Percentiles rank a stretch among this genome's conserved stretches.
Conservation (phyloP, 495 filamentous ascomycete species). For the Usnea hakonensis region DNA sequence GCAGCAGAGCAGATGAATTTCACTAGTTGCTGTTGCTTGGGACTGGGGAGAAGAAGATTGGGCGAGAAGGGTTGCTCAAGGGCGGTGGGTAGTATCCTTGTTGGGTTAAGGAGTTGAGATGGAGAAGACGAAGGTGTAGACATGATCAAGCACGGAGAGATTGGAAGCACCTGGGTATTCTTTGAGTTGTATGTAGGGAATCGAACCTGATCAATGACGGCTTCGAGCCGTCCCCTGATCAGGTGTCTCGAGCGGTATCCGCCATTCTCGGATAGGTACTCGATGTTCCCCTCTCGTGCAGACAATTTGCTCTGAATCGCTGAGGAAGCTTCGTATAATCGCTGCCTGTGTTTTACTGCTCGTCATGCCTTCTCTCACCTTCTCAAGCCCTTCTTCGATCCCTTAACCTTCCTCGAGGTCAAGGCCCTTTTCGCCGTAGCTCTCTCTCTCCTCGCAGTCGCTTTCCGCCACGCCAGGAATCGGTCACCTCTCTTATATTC, state of each 20-base stretch:
- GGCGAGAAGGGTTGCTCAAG: too few species aligned
- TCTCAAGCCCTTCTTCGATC: slow-evolving; percentile 14
- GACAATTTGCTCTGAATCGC: not conserved
- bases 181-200: too few species aligned
- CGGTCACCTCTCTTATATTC: slow-evolving; percentile 49
- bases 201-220: not conserved
- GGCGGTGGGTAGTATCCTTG: too few species aligned
- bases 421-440: slow-evolving; percentile 52
- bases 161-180: too few species aligned
- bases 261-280: not conserved
- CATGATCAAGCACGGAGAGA: too few species aligned
- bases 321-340: not conserved
- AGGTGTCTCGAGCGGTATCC: not conserved
- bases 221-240: not conserved
- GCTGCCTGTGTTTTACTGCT: not conserved
- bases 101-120: too few species aligned
- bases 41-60: too few species aligned
- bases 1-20: too few species aligned
- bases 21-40: too few species aligned
- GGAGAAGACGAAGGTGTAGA: too few species aligned
- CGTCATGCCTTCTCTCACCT: not conserved
- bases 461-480: slow-evolving; percentile 57
- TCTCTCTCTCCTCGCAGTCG: slow-evolving; percentile 42
- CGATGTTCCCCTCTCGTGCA: not conserved
- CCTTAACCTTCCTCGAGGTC: slow-evolving; percentile 45